Evolutionary conservation across 108 stramenopile species (phyloP), one percentile per base, ranked within the genome.

Genomic region (Nitzschia sp.): DNA sequence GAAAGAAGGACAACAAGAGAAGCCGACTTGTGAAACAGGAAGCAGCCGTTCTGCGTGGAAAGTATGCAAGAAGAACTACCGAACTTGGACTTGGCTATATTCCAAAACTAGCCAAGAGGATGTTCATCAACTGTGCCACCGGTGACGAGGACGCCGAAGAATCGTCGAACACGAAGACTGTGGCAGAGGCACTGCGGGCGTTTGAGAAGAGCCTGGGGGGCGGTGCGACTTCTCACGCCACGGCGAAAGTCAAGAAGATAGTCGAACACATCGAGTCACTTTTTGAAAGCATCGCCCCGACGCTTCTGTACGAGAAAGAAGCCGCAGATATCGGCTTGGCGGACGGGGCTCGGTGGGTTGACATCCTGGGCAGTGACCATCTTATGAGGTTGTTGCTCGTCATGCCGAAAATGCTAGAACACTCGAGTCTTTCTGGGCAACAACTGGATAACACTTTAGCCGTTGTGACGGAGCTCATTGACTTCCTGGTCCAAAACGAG

Each of bases 361-460:
- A 64, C 9, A 45, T 19, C 1, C 25, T 72, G 11, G 71, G 59
- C 15, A 72, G 75, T 28, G 67, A 76, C n/a, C 24, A 66, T 46
- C 59, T 83, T 46, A 55, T 81, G 59, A 64, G 59, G 30, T 62
- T 84, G 21, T 66, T 84, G 4, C 23, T 84, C 11, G 36, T 78
- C 5, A 6, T 81, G 13, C 83, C 83, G 36, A 70, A 36, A 30
- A 53, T 84, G 29, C 46, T 84, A 25, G 42, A 48, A 2, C 62
- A 76, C 21, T 65, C 60, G 6, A 55, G 64, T 46, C 29, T 84
- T 0, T 31, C 76, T 26, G 4, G 47, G 13, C 65, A 63, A 30
- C 68, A 78, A 70, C 28, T 74, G 19, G 51, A 70, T 15, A 71
- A 78, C 46, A 38, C 33, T 15, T 45, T 63, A 11, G 36, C 45